phyloP scores from a whole-genome alignment of 495 filamentous ascomycete species.

The Penicillium crystallinum region DNA sequence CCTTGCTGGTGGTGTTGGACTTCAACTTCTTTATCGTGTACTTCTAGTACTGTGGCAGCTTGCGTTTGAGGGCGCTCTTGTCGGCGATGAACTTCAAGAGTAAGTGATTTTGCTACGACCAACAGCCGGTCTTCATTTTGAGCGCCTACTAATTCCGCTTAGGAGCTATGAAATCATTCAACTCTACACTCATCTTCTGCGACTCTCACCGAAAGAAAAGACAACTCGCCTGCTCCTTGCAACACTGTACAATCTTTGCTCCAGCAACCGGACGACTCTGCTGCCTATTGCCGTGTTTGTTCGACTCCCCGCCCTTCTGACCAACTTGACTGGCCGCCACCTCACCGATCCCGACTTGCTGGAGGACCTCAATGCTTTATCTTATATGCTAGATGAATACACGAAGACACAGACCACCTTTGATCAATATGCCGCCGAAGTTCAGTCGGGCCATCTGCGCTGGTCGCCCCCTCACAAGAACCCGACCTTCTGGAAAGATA shows the following conservation, averaged over 20 bases:
- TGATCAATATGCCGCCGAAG: slow-evolving; percentile 88
- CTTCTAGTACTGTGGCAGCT: slow-evolving; percentile 92
- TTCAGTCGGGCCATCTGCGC: slow-evolving; percentile 81
- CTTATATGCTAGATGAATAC: slow-evolving; percentile 81
- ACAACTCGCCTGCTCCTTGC: slow-evolving; percentile 88
- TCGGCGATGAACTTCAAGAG: slow-evolving; percentile 86
- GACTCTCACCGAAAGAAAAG: slow-evolving; percentile 95
- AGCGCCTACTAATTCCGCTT: background rate
- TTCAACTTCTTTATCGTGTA: slow-evolving; percentile 93
- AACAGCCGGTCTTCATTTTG: background rate
- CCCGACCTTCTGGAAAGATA: slow-evolving; percentile 87
- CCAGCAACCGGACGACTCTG: slow-evolving; percentile 65
- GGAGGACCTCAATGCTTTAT: slow-evolving; percentile 74
- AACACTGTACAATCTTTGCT: slow-evolving; percentile 80
- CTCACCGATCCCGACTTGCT: slow-evolving; percentile 83
- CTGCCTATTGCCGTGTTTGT: slow-evolving; percentile 77
- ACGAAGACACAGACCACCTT: slow-evolving; percentile 96
- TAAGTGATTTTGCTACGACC: slow-evolving; percentile 34
- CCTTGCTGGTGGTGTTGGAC: slow-evolving; percentile 73
- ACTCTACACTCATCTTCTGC: slow-evolving; percentile 83
- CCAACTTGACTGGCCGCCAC: slow-evolving; percentile 77
- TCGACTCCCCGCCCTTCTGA: slow-evolving; percentile 72
- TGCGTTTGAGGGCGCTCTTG: slow-evolving; percentile 77
- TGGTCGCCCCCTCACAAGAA: slow-evolving; percentile 96
- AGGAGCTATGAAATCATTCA: slow-evolving; percentile 91